Evolutionary conservation across 2,329 filamentous ascomycete genomes (phyloP), one percentile per base, ranked within the genome.

Genomic region (Monosporascus sp.): DNA sequence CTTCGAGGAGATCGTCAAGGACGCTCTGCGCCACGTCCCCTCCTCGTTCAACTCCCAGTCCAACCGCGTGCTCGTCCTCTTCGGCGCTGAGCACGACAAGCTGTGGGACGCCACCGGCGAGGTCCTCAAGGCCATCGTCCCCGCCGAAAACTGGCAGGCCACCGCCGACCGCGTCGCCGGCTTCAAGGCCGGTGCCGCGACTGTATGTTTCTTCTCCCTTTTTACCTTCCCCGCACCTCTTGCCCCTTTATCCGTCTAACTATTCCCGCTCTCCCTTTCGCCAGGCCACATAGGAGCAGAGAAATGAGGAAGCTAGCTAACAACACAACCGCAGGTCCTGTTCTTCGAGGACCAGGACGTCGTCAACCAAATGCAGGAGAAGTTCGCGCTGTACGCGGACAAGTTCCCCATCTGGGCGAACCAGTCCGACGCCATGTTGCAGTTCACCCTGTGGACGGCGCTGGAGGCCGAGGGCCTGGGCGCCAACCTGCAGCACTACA

Each of bases 401-500:
- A 83, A 86, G 63, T 96, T 96, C 79, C 84, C 85, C 56, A 67
- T 69, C 62, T 96, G 89, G 89, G 84, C 85, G 53, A 76, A 81
- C 58, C 90, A 96, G 74, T 85, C 86, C 58, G 81, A 80, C 69
- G 92, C 81, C 71, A 96, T 96, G 84, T 82, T 89, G 66, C 89
- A 96, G 77, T 88, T 82, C 73, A 77, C 83, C 60, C 69, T 90
- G 61, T 96, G 91, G 91, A 86, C 86, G 18, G 88, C 86, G 4
- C 83, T 96, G 53, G 88, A 92, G 74, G 79, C 86, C 56, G 90
- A 94, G 69, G 90, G 91, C 31, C 82, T 95, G 53, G 90, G 90
- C 60, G 88, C 87, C 68, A 96, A 92, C 79, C 80, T 96, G 50
- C 91, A 96, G 79, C 91, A 96, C 77, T 96, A 96, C 79, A 94